Evolutionary conservation across 768 basidiomycete genomes (phyloP).

Genomic region (Clathrus columnatus): DNA sequence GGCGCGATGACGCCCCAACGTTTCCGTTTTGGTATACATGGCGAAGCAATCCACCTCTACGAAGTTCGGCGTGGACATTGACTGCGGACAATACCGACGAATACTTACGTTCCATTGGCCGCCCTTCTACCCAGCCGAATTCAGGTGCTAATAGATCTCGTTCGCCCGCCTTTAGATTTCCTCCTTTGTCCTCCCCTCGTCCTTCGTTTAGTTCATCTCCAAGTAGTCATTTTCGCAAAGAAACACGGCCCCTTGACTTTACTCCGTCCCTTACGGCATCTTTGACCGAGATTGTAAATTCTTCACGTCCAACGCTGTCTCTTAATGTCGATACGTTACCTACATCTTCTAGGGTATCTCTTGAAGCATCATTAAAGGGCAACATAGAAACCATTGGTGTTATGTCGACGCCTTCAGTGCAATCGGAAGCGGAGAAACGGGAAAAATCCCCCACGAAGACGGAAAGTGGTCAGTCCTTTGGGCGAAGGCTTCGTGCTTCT

Average conservation of each 20-base stretch:
- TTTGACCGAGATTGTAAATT: neutral
- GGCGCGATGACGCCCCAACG: neutral
- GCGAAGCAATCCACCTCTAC: neutral
- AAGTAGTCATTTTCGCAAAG: neutral
- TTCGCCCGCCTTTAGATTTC: slow-evolving; percentile 1
- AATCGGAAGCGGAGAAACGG: neutral
- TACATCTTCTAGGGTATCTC: neutral
- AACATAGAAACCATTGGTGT: neutral
- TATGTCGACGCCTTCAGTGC: too few species aligned
- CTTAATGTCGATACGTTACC: neutral
- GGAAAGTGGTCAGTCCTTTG: neutral
- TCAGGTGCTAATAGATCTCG: neutral
- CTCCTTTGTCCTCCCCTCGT: slow-evolving; percentile 3
- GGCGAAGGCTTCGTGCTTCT: slow-evolving; percentile 1
- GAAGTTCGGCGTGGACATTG: neutral
- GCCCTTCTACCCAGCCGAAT: neutral
- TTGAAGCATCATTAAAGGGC: neutral
- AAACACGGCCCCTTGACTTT: neutral
- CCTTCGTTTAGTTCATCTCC: neutral
- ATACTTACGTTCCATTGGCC: neutral
- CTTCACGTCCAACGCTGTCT: neutral
- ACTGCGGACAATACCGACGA: slow-evolving; percentile 3
- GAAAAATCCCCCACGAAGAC: neutral
- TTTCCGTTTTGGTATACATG: slow-evolving; percentile 1
- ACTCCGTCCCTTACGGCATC: slow-evolving; percentile 1